Evolutionary conservation across 768 basidiomycete genomes (phyloP), one percentile per base, ranked within the genome.

Genomic region (Tubosaeta brunneosetosa): DNA sequence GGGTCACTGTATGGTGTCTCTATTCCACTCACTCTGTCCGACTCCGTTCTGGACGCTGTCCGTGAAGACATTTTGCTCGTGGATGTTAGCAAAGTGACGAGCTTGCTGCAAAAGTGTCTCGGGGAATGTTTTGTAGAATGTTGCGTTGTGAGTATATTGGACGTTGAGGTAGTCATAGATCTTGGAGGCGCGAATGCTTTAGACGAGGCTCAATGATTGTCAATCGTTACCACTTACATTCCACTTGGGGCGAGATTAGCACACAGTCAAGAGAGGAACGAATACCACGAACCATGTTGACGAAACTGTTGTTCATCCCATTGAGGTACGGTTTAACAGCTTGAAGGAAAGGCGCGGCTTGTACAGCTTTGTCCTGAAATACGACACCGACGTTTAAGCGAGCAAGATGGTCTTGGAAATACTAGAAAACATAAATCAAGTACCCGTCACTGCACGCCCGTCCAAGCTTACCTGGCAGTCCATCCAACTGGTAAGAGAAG

Each of bases 401-500:
- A 33, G 1, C 16, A 36, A 68, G 7, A 48, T 70, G 68, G 1
- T 6, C 3, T 54, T 59, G 55, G 57, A 68, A 68, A 33, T 66
- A 68, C 68, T 68, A 42, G 14, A 42, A 26, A 37, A 38, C 5
- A 17, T n/a, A 16, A 10, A 22, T 44, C 3, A 9, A 22, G 13
- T 22, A 44, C 12, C n/a, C 13, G 26, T 44, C 9, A 19, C 8
- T 9, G 14, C 13, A 4, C 7, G 26, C 12, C 32, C 14, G 29
- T 43, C 40, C 45, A 19, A 7, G 29, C 47, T 56, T 57, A 81
- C 79, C 7, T 75, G 70, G 66, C 83, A 84, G 16, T 77, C 73
- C 37, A 81, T 83, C 88, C 87, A 92, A 56, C 84, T 84, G 69
- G 92, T 90, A 51, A 92, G 73, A 31, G 85, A 85, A 56, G 88